Base-by-base conservation (phyloP, 371 early-diverging fungal species). In the Nosema granulosis region DNA sequence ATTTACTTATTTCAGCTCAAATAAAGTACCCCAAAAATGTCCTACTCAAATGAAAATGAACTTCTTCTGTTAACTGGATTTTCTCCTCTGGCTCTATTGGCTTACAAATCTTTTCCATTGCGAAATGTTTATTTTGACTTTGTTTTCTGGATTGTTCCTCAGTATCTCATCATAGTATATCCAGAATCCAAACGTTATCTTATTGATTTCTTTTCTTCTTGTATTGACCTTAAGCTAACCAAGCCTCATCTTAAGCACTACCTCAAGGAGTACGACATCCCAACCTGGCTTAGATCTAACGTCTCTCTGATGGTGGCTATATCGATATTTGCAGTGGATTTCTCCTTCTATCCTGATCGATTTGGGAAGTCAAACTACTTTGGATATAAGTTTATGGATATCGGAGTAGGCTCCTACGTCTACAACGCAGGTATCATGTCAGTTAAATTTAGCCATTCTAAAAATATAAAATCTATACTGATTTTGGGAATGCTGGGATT, bases 381-480 rank as follows among this genome's bases (percentile, higher is more conserved):
- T 77, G 82, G 82, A 52, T 62, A 80, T 1, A 66, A 68, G 24
- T 50, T 83, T 29, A 85, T 85, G 85, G 85, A 85, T 69, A 69
- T 84, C 22, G 85, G 85, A 16, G 79, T 85, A n/a, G 79, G 75
- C 6, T 73, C 70, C 9, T 85, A 80, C 69, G 66, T 83, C 37
- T 75, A 77, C 29, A 80, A 80, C 38, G 72, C 62, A 16, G 85
- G 83, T 24, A 50, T 83, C 29, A 49, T 78, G 16, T 51, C 66
- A 24, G 22, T 35, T 31, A 49, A 58, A 20, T 54, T n/a, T n/a
- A n/a, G n/a, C n/a, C n/a, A n/a, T n/a, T n/a, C n/a, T n/a, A n/a
- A n/a, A n/a, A 9, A 38, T 3, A 65, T 61, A n/a, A 78, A 69
- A 37, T 65, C 37, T 3, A 38, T 67, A 16, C 66, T 80, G 12